Evolutionary conservation across 106 monocot genomes (phyloP).

Genomic region (Hemerocallis citrina): DNA sequence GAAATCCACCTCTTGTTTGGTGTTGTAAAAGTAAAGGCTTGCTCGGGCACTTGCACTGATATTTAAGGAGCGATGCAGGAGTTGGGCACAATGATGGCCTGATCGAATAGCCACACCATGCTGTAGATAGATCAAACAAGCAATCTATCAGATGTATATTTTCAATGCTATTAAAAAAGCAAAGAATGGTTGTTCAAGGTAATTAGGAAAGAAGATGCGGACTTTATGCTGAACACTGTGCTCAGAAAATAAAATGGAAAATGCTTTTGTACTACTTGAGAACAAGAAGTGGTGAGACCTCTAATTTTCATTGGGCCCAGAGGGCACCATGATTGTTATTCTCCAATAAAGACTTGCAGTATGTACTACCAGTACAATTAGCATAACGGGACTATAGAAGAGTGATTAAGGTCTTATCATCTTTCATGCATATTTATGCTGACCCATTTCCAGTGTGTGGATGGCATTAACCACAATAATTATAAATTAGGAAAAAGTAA

Average conservation of each 20-base stretch:
- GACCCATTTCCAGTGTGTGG: too few relatives aligned
- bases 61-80: slow-evolving; percentile 61
- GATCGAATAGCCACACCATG: slow-evolving; percentile 90
- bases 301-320: too few relatives aligned
- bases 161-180: neutral
- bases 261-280: neutral
- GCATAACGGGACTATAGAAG: too few relatives aligned
- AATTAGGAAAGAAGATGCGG: too few relatives aligned
- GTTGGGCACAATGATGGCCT: slow-evolving; percentile 93
- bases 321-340: too few relatives aligned
- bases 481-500: too few relatives aligned
- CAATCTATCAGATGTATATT: neutral
- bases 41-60: slow-evolving; percentile 66
- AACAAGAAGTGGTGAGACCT: too few relatives aligned
- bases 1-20: slow-evolving; percentile 67
- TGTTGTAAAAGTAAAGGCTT: slow-evolving; percentile 92
- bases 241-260: neutral
- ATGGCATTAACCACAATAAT: too few relatives aligned
- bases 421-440: too few relatives aligned
- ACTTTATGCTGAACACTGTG: neutral
- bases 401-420: too few relatives aligned
- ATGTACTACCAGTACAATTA: too few relatives aligned
- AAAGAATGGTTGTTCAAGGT: neutral
- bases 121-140: slow-evolving; percentile 19
- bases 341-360: too few relatives aligned